Evolutionary conservation across 2,329 filamentous ascomycete genomes (phyloP).

Genomic region (Ascochyta clinopodiicola): DNA sequence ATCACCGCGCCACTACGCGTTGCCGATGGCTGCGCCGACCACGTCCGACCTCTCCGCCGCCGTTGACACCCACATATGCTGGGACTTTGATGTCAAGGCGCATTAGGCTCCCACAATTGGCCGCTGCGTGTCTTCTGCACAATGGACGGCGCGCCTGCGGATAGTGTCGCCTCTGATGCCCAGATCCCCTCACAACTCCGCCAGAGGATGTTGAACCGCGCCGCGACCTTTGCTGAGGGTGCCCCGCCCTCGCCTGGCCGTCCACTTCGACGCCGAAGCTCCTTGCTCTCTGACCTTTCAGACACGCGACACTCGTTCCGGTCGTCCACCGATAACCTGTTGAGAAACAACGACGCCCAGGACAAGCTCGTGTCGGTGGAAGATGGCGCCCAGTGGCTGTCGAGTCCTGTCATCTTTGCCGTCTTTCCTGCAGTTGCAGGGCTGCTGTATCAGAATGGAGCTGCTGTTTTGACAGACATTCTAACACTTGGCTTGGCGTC

Average conservation of each 20-base stretch:
- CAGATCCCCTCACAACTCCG: conserved; percentile 41
- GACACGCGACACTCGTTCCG: conserved; percentile 70
- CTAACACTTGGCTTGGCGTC: conserved; percentile 80
- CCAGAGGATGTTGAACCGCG: conserved; percentile 46
- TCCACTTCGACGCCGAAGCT: conserved; percentile 68
- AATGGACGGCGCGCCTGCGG: conserved; percentile 33
- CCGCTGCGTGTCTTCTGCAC: conserved; percentile 13
- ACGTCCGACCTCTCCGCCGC: not conserved
- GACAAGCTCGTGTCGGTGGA: conserved; percentile 47
- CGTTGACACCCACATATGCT: not conserved
- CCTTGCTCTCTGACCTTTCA: conserved; percentile 78
- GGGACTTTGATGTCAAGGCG: conserved; percentile 17
- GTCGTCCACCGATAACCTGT: conserved; percentile 73
- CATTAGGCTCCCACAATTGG: conserved; percentile 11
- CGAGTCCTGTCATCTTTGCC: conserved; percentile 81
- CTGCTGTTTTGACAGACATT: conserved; percentile 81
- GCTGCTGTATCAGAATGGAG: conserved; percentile 83
- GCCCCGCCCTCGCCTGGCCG: conserved; percentile 27
- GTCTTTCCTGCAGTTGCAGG: conserved; percentile 86
- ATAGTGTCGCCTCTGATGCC: conserved; percentile 25
- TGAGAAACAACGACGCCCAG: conserved; percentile 40
- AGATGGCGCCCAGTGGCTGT: conserved; percentile 75
- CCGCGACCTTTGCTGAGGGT: conserved; percentile 44
- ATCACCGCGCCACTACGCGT: conserved; percentile 11
- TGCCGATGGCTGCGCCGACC: conserved; percentile 11